A percentile compares a stretch with the other conserved stretches of the same genome.
Evolutionary conservation across 208 protist genomes (phyloP).

Genomic region (Acanthamoeba sp.): DNA sequence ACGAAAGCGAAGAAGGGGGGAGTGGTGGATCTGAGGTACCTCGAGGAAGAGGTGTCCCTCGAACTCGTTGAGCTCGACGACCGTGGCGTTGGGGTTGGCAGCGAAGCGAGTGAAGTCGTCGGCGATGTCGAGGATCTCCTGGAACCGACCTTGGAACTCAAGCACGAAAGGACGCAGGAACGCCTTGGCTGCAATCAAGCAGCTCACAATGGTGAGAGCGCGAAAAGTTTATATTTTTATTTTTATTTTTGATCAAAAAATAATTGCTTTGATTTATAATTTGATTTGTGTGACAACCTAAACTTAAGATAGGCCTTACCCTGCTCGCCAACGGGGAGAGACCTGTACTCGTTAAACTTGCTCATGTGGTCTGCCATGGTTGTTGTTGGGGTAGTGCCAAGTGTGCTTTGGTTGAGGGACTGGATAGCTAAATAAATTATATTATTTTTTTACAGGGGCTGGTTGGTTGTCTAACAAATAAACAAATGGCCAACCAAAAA

Average conservation of each 20-base stretch:
- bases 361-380: constrained; percentile 3
- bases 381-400: neutral
- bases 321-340: constrained; percentile 8
- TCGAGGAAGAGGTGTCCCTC: constrained; percentile 55
- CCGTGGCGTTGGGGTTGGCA: constrained; percentile 19
- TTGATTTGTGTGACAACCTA: too few species aligned
- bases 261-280: neutral
- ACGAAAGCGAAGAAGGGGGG: neutral
- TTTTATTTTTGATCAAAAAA: neutral
- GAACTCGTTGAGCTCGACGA: constrained; percentile 46
- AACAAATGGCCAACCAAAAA: too few species aligned
- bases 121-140: constrained; percentile 56
- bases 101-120: constrained; percentile 19
- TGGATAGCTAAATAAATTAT: too few species aligned
- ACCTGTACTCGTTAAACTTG: constrained; percentile 18
- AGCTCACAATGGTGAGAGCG: neutral
- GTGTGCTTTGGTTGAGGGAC: too few species aligned
- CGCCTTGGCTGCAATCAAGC: neutral
- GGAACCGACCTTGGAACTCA: constrained; percentile 41
- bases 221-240: neutral
- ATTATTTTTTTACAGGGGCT: too few species aligned
- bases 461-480: too few species aligned
- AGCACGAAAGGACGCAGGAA: constrained; percentile 43
- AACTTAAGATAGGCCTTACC: neutral
- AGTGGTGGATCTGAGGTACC: neutral